Percentiles rank a stretch among this genome's conserved stretches.
Evolutionary conservation across 768 basidiomycete genomes (phyloP).

Genomic region (Rhodotorula graminis): DNA sequence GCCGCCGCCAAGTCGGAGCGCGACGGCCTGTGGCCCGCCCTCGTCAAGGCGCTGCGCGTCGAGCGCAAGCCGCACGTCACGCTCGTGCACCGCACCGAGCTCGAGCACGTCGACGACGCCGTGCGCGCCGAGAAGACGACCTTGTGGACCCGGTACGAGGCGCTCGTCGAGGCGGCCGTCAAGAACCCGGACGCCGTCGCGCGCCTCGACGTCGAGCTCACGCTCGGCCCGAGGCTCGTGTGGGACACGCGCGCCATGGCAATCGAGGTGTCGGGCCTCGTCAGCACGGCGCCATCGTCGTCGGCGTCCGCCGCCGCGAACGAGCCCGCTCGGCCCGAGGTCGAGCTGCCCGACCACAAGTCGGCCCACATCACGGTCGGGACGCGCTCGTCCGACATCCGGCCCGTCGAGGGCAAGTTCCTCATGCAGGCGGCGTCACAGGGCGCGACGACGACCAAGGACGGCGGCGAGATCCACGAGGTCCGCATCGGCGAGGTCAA

Average conservation of each 20-base stretch:
- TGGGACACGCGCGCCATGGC: conserved; percentile 81
- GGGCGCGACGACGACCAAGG: conserved; percentile 40
- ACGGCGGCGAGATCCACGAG: conserved; percentile 38
- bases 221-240: conserved; percentile 53
- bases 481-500: conserved; percentile 31
- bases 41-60: conserved; percentile 49
- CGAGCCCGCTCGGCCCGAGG: conserved; percentile 45
- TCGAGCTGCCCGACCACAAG: conserved; percentile 54
- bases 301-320: conserved; percentile 36
- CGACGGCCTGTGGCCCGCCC: conserved; percentile 41
- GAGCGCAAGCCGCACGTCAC: conserved; percentile 73
- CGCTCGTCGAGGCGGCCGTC: conserved; percentile 46
- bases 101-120: conserved; percentile 46
- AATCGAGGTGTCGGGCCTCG: conserved; percentile 62
- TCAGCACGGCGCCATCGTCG: conserved; percentile 44
- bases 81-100: conserved; percentile 65
- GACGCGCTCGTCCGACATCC: conserved; percentile 55
- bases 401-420: conserved; percentile 64
- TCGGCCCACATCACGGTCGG: conserved; percentile 84
- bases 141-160: conserved; percentile 58
- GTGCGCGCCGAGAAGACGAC: conserved; percentile 29
- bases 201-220: conserved; percentile 54
- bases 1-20: conserved; percentile 45
- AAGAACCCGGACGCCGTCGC: conserved; percentile 50
- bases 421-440: conserved; percentile 59